Evolutionary conservation across 75 land plant species (phyloP), one percentile per base, ranked within the genome.

Genomic region (Cupressus sempervirens): DNA sequence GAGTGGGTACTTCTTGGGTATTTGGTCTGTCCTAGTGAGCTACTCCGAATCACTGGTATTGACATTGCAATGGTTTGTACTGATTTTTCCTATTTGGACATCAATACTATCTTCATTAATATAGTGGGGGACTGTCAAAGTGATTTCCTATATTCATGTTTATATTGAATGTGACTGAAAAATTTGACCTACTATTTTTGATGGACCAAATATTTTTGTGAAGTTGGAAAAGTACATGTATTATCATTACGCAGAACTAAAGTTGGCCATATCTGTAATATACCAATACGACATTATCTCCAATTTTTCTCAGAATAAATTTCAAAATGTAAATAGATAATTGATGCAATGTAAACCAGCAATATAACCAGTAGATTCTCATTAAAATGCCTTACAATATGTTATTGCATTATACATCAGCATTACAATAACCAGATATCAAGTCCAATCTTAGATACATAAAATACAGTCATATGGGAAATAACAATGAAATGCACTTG

Each of bases 11-110:
- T 96, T 20, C 82, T 98, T 84, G 99, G 99, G 5, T 98, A 95
- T 90, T 93, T 98, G 86, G 99, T 98, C 83, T 98, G 99, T 86
- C 99, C 99, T 50, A 95, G 92, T 88, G 99, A 98, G 86, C 95
- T 98, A 48, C 94, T 98, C 79, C 94, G 99, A 34, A 93, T 93
- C 16, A 94, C 95, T 26, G 98, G 94, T 87, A 94, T 96, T 68
- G 99, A 98, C 84, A 96, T 98, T 89, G 94, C 97, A 80, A 88
- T 94, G 99, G 99, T 96, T 87, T 74, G 84, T 56, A 67, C 38
- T 32, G 35, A 72, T 72, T 18, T 43, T 9, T 79, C 68, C 56
- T 50, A 45, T 65, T 83, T 46, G 83, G 84, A n/a, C 30, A 79
- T n/a, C 32, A 83, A 14, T 83, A 26, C 32, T 23, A 70, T 32